Evolutionary conservation across 1,284 basidiomycete species (phyloP), one percentile per base, ranked within the genome.

Genomic region (Apiotrichum montevideense): DNA sequence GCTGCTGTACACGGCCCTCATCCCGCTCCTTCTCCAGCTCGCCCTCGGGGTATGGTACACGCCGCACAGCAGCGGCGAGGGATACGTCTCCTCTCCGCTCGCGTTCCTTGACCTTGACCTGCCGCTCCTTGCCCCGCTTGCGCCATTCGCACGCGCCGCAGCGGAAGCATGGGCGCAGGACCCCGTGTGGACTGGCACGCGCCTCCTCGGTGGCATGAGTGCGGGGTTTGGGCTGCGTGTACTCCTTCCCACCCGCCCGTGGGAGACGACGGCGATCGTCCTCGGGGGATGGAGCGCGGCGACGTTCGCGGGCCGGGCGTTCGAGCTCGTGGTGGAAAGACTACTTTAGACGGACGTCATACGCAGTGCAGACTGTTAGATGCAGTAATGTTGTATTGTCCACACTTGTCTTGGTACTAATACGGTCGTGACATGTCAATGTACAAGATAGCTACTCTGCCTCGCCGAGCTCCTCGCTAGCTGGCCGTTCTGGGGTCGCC

Each of bases 161-260:
- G 15, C 51, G 35, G 33, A 46, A 4, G 53, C 62, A 7, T 73
- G 71, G 71, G n/a, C 34, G 83, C 51, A 78, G 3, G 87, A 92
- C 73, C 82, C 86, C 13, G 85, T 88, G 65, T 93, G 90, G 90
- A 79, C 90, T 1, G 85, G 92, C 6, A 82, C 90, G 21, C 88
- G 90, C 61, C 79, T 91, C 5, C 78, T 93, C 0, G 89, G 90
- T 15, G 90, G 90, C 0, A 87, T 93, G 85, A 85, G 87, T 14
- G 82, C 84, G 6, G 85, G 85, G 1, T 87, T 87, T 64, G 85
- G 85, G 2, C 72, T 87, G 58, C 78, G 85, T 69, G 70, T 69
- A 0, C 46, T 65, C 21, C 57, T 69, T 37, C 70, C 75, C 11
- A 78, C 72, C n/a, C 58, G 59, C 65, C 89, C 90, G 0, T 52